phyloP scores from a whole-genome alignment of 2,329 filamentous ascomycete species.

The Arthrobotrys sinensis region DNA sequence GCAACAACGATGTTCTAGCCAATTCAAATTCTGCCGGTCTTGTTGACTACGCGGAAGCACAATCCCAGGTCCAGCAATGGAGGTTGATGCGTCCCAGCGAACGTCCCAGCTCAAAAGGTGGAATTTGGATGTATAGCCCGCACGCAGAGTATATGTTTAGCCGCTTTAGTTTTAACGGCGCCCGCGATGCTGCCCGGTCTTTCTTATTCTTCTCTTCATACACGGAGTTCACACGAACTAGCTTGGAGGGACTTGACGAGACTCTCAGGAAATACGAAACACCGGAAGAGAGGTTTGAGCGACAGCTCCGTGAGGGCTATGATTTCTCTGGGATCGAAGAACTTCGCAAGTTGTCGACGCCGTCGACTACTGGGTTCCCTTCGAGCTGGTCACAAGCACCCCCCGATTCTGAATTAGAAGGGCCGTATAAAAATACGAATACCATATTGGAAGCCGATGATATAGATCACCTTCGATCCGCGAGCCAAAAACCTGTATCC shows the following conservation, averaged over 20 bases:
- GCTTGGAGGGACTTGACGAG: conserved; percentile 8
- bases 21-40: conserved; percentile 52
- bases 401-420: background rate
- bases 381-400: background rate
- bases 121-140: conserved; percentile 58
- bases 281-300: conserved; percentile 32
- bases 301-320: conserved; percentile 20
- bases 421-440: background rate
- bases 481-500: background rate
- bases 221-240: conserved; percentile 20
- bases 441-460: background rate
- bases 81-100: conserved; percentile 37
- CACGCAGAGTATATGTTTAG: conserved; percentile 56
- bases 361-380: background rate
- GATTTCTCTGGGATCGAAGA: conserved; percentile 33
- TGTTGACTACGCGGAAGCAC: conserved; percentile 46
- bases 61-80: conserved; percentile 48
- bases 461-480: background rate
- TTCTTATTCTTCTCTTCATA: conserved; percentile 39
- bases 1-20: conserved; percentile 2
- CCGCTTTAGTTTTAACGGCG: conserved; percentile 42
- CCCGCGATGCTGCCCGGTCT: conserved; percentile 17
- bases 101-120: conserved; percentile 1
- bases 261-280: conserved; percentile 19
- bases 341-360: background rate